Percentiles rank a stretch among this genome's conserved stretches.
Conservation (phyloP, 148 eudicot species). For the Amaranthus hypochondriacus region DNA sequence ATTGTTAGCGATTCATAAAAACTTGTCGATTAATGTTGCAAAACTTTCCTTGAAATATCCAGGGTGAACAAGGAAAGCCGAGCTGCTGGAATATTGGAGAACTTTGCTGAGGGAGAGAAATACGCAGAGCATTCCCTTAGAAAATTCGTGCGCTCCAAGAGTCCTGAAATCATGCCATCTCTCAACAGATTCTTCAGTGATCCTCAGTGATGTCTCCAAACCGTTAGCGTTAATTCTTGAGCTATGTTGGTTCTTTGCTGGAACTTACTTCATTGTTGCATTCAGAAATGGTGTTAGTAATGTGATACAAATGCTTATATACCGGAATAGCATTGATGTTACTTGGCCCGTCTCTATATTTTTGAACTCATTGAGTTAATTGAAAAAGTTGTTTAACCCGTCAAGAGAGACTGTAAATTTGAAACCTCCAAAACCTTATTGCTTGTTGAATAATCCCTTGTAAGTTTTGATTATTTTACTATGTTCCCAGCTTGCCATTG, state of each 20-base stretch:
- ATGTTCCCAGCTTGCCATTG: background rate
- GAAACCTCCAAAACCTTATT: conserved; percentile 1
- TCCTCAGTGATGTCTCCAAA: conserved; percentile 41
- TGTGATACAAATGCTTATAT: background rate
- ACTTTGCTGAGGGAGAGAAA: conserved; percentile 64
- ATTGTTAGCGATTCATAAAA: too few relatives aligned
- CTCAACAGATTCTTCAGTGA: conserved; percentile 64
- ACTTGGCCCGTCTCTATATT: conserved; percentile 3
- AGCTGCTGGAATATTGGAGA: conserved; percentile 78
- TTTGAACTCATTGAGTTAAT: background rate
- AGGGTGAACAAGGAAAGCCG: conserved; percentile 86
- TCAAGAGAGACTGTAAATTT: conserved; percentile 12
- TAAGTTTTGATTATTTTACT: background rate
- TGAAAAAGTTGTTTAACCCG: conserved; percentile 8
- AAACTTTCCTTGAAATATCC: background rate
- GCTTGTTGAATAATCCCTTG: background rate
- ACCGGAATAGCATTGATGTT: background rate
- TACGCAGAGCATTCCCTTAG: conserved; percentile 57
- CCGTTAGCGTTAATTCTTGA: background rate
- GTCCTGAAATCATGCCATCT: conserved; percentile 79
- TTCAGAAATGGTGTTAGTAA: background rate
- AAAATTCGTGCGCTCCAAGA: conserved; percentile 61
- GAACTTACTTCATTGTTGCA: background rate
- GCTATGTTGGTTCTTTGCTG: background rate
- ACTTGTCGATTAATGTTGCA: background rate